These are phyloP conservation scores for Eimeria maxima DNA, from an alignment of 169 alveolate genomes.

Conservation along the genomic window DNA sequence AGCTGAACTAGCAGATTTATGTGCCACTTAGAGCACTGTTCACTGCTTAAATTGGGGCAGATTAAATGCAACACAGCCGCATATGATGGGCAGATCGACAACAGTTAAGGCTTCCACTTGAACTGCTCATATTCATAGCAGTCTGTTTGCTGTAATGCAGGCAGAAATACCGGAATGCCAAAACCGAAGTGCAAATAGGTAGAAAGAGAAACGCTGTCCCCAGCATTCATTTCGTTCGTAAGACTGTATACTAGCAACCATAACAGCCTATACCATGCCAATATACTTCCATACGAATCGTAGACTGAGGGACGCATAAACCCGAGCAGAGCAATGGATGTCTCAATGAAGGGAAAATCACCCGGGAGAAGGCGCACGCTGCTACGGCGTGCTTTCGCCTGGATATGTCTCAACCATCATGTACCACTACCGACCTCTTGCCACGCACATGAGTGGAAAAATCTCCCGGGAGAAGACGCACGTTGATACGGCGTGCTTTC, in stretches of 20 bases:
- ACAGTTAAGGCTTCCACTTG: not conserved
- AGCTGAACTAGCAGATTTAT: not conserved
- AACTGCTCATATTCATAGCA: not conserved
- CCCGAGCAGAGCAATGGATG: not conserved
- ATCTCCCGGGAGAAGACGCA: too few species aligned
- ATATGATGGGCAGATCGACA: not conserved
- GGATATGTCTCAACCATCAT: not conserved
- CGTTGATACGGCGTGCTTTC: not conserved
- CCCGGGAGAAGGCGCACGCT: not conserved
- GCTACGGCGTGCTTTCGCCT: not conserved
- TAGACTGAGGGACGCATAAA: not conserved
- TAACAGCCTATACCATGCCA: not conserved
- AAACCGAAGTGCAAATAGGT: not conserved
- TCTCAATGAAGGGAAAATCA: too few species aligned
- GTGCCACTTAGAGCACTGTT: not conserved
- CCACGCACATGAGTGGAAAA: not conserved
- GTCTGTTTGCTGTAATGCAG: not conserved
- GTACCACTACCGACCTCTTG: not conserved
- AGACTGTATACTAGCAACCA: not conserved
- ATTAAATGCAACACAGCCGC: not conserved
- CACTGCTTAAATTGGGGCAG: not conserved
- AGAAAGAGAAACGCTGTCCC: constrained; percentile 1
- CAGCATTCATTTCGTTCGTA: not conserved
- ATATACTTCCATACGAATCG: not conserved
- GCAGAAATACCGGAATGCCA: not conserved